Percentiles rank a stretch among this genome's conserved stretches.
Evolutionary conservation across 2,329 filamentous ascomycete genomes (phyloP).

Genomic region (Talaromyces funiculosus): DNA sequence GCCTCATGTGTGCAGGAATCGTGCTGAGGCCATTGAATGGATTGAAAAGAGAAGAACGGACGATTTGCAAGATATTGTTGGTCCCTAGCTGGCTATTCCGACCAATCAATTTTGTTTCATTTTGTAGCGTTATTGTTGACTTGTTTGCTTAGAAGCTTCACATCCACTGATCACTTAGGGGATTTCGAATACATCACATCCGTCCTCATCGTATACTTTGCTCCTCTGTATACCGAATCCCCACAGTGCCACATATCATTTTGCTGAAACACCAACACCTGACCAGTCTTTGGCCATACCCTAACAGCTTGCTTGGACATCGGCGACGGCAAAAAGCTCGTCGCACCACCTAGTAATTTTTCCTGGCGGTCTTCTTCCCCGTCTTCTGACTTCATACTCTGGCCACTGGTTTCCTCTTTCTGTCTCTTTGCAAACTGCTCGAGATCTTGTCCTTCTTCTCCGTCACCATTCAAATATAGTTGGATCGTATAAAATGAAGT

Average conservation of each 20-base stretch:
- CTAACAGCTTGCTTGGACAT: slow-evolving; percentile 32
- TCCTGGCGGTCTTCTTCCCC: not conserved
- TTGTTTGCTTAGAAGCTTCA: not conserved
- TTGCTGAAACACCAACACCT: slow-evolving; percentile 54
- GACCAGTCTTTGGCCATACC: slow-evolving; percentile 47
- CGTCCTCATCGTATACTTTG: slow-evolving; percentile 52
- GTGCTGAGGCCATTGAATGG: slow-evolving; percentile 6
- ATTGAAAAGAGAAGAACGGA: slow-evolving; percentile 11
- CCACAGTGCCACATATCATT: slow-evolving; percentile 48
- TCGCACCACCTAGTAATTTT: slow-evolving; percentile 49
- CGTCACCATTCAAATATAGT: slow-evolving; percentile 49
- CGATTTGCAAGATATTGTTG: slow-evolving; percentile 12
- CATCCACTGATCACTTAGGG: too few species aligned
- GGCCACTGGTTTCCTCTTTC: slow-evolving; percentile 14
- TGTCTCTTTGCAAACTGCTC: slow-evolving; percentile 19
- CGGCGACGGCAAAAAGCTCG: slow-evolving; percentile 42
- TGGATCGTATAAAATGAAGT: slow-evolving; percentile 52
- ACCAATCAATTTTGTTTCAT: not conserved
- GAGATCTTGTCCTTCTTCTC: slow-evolving; percentile 28
- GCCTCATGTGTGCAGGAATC: slow-evolving; percentile 9
- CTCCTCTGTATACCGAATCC: slow-evolving; percentile 49
- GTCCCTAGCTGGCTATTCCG: slow-evolving; percentile 1
- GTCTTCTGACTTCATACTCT: slow-evolving; percentile 16
- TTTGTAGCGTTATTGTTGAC: not conserved
- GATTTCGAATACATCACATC: slow-evolving; percentile 34